Evolutionary conservation across 1,139 yeast species (phyloP), one percentile per base, ranked within the genome.

Genomic region (Citeromyces hawaiiensis): DNA sequence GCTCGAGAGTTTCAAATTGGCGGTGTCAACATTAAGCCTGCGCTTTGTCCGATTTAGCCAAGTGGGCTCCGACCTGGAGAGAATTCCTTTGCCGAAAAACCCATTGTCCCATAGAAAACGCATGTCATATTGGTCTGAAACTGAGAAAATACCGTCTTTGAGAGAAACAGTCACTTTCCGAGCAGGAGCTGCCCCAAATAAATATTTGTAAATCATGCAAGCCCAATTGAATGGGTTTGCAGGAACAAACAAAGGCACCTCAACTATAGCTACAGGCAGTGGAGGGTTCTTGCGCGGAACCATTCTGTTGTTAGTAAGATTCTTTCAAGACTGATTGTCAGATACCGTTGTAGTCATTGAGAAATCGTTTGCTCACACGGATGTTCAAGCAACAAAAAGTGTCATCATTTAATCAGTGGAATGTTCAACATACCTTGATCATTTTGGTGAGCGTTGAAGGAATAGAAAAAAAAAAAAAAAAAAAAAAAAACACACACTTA

Each of bases 321-420:
- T 18, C 21, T 36, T 38, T 13, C 27, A 30, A 11, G 19, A 31
- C 29, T 15, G 37, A 32, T 34, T 38, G 21, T 87, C 97, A 87
- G 97, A 87, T 87, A 87, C 97, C 97, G 97, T 87, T 87, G 96
- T 87, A 87, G 97, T 88, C 96, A 79, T 77, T 81, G 76, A 80
- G 75, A 75, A 74, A 73, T 78, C 63, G 51, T 72, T 81, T 72
- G 82, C 85, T 71, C 74, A 76, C 87, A 79, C 54, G 51, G 78
- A 66, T 53, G 78, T 72, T 74, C 74, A 64, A 71, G 80, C 70
- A 64, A 68, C 72, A 54, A 21, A 33, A 27, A 25, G 34, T 35
- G 31, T 38, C 40, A 38, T 35, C 40, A 37, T 21, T 21, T 14
- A 14, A 33, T n/a, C 21, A 11, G 36, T n/a, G 11, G 5, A n/a